These are phyloP conservation scores for Puccinia horiana DNA, from an alignment of 1,284 basidiomycete genomes.

Conservation along the genomic window DNA sequence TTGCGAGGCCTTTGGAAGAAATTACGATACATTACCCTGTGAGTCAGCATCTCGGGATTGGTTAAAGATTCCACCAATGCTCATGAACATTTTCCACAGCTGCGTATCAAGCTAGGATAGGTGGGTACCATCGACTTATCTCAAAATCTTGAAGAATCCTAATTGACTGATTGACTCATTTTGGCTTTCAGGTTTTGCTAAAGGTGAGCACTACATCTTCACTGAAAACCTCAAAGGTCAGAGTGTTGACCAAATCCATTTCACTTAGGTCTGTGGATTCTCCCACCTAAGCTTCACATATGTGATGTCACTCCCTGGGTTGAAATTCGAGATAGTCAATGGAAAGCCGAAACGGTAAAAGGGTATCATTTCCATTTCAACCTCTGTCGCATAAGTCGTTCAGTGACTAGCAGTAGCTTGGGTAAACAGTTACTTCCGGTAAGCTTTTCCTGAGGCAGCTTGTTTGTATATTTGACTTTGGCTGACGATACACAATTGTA, in stretches of 20 bases:
- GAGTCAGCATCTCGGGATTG: not conserved
- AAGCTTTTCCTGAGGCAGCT: not conserved
- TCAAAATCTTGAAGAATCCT: not conserved
- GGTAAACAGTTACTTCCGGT: slow-evolving; percentile 42
- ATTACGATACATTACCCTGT: slow-evolving; percentile 25
- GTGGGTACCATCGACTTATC: not conserved
- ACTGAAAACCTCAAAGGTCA: not conserved
- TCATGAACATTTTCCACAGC: slow-evolving; percentile 20
- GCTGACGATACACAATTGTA: not conserved
- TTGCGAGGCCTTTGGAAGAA: not conserved
- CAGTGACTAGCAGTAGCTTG: not conserved
- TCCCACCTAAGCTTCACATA: slow-evolving; percentile 1
- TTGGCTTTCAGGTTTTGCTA: slow-evolving; percentile 30
- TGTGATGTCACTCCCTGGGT: slow-evolving; percentile 9
- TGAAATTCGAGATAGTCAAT: slow-evolving; percentile 44
- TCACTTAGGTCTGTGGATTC: slow-evolving; percentile 29
- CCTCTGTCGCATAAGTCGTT: slow-evolving; percentile 19
- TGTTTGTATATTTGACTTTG: not conserved
- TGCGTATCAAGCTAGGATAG: slow-evolving; percentile 43
- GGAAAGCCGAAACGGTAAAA: slow-evolving; percentile 24
- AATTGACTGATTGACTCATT: not conserved
- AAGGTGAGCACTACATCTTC: slow-evolving; percentile 9
- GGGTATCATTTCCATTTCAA: slow-evolving; percentile 32
- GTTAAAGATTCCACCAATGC: not conserved
- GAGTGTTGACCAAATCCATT: not conserved